phyloP scores from a whole-genome alignment of 1,284 basidiomycete species.

The Clitocybe nebularis region DNA sequence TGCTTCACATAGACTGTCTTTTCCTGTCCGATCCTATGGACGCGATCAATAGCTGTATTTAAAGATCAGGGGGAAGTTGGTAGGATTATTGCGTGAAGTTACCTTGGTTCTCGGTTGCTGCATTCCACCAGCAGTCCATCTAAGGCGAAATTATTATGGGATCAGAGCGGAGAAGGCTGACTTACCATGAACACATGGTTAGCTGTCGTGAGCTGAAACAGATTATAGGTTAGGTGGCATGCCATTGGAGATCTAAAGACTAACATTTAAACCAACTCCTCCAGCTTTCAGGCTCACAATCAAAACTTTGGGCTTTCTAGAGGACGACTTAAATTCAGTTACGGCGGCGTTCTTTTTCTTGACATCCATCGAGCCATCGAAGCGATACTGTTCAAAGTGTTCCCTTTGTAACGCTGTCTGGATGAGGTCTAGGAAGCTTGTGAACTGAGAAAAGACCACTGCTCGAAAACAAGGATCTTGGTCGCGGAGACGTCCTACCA shows the following conservation, averaged over 20 bases:
- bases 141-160: conserved; percentile 23
- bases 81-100: conserved; percentile 10
- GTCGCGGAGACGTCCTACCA: conserved; percentile 53
- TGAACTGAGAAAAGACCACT: conserved; percentile 88
- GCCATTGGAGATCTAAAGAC: conserved; percentile 18
- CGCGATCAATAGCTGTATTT: conserved; percentile 65
- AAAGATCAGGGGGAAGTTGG: background rate
- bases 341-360: conserved; percentile 79
- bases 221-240: background rate
- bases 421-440: conserved; percentile 81
- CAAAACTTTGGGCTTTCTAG: conserved; percentile 71
- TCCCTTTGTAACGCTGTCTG: conserved; percentile 75
- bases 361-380: conserved; percentile 92
- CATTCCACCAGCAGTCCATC: conserved; percentile 98
- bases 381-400: conserved; percentile 72
- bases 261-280: conserved; percentile 86
- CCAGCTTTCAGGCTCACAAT: conserved; percentile 92
- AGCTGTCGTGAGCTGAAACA: conserved; percentile 59
- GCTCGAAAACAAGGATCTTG: conserved; percentile 80
- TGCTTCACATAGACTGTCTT: conserved; percentile 87
- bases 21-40: conserved; percentile 83
- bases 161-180: background rate
- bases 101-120: conserved; percentile 90
- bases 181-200: conserved; percentile 86
- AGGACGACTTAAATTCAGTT: conserved; percentile 66